Evolutionary conservation across 768 basidiomycete species (phyloP), one percentile per base, ranked within the genome.

Genomic region (Panaeolus papilionaceus): DNA sequence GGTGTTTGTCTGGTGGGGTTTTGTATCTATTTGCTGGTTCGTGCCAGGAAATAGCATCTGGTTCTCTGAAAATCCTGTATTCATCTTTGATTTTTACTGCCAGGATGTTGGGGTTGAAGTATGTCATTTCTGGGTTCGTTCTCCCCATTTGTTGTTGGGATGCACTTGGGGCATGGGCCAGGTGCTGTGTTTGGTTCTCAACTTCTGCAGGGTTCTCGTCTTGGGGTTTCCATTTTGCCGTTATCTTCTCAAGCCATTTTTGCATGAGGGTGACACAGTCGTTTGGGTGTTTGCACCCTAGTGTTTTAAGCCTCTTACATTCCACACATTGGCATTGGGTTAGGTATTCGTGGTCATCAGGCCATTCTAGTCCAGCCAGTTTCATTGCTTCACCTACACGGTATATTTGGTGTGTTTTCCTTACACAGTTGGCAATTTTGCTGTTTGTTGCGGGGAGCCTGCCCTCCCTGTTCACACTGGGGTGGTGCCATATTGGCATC

Each of bases 401-500:
- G 14, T 3, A 37, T 11, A 72, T 64, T 12, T 66, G 58, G 62
- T 74, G 72, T 3, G 69, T 69, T 1, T n/a, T 38, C 16, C 70
- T 26, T 11, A 71, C 70, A 64, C 74, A 74, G 8, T 66, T 51
- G 37, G 69, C 28, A 63, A 47, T 38, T 47, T 23, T 33, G 23
- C 54, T 12, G 69, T 63, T 16, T 66, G 68, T 8, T 67, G 38
- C 0, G 18, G 11, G 1, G 63, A 54, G 2, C 54, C 33, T 16
- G 1, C n/a, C 69, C 23, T 42, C 37, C 4, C 28, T 7, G 5
- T 70, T 64, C 33, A 39, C 68, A 20, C 66, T 71, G 3, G 26
- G 63, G 67, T 81, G 80, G 64, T 75, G 70, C 79, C 78, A 81
- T 0, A 80, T 74, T 20, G 80, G 78, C 68, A 75, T 73, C 14